Evolutionary conservation across 495 filamentous ascomycete species (phyloP), one percentile per base, ranked within the genome.

Genomic region (Annulohypoxylon maeteangense): DNA sequence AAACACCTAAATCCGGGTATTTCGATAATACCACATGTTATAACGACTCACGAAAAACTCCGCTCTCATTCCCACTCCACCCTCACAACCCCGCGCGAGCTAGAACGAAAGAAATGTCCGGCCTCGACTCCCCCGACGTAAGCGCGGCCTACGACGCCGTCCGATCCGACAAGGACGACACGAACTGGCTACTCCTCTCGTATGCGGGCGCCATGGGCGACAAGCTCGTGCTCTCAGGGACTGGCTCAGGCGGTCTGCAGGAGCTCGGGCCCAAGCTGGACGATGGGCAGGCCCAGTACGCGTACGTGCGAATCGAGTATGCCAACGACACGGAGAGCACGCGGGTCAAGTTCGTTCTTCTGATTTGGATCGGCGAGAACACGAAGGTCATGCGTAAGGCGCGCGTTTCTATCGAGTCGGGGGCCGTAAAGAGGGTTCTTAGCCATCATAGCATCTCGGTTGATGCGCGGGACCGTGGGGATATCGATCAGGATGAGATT

Each of bases 321-420:
- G 85, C 85, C 54, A 88, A 88, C 78, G 87, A 89, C 73, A 83
- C 82, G 55, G 86, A 89, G 78, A 80, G 75, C 74, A 85, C 80
- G 77, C 78, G 87, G n/a, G 82, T 88, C 68, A 89, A 89, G 77
- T 89, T 89, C 69, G 81, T 79, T 5, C 72, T 89, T 12, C 76
- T 89, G 22, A 80, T 87, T 38, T 89, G 86, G 86, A 87, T 87
- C 71, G 87, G 87, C 62, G 77, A 82, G 72, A 53, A 70, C 29
- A 86, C 86, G 0, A 86, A 84, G 72, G 82, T 88, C 31, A 89
- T 89, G 87, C 79, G 86, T 20, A 89, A 89, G 75, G 87, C 86
- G 7, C 78, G 86, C 50, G 85, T 85, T 45, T 82, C 80, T 66
- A 85, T 89, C 75, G 86, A 89, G 82, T 81, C 78, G 72, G 85